These are phyloP conservation scores for Lathyrus aphaca DNA, from an alignment of 306 rosid genomes.

Conservation along the genomic window DNA sequence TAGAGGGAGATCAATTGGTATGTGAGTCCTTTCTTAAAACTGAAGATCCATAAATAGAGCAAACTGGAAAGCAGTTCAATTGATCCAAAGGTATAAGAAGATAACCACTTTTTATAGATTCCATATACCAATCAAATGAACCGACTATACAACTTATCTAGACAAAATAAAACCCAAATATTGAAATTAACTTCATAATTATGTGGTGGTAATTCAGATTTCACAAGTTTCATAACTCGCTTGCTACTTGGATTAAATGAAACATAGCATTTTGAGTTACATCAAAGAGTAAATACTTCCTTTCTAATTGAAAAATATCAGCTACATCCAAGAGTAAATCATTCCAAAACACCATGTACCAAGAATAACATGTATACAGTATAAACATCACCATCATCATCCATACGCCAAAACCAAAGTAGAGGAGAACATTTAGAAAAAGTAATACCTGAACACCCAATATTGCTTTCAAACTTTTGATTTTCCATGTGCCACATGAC, in stretches of 20 bases:
- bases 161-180: conserved; percentile 19
- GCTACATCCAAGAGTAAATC: not conserved
- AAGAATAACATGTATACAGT: not conserved
- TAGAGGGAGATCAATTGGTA: not conserved
- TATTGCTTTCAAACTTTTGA: conserved; percentile 93
- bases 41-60: not conserved
- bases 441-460: conserved; percentile 90
- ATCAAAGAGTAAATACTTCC: conserved; percentile 3
- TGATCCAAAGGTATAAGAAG: conserved; percentile 10
- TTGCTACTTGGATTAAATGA: not conserved
- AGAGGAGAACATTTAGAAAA: not conserved
- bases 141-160: not conserved
- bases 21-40: not conserved
- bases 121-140: conserved; percentile 23
- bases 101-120: not conserved
- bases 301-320: not conserved
- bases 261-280: conserved; percentile 1
- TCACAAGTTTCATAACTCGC: not conserved
- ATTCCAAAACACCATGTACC: not conserved
- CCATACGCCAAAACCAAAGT: not conserved
- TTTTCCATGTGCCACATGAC: conserved; percentile 99
- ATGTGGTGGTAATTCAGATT: not conserved
- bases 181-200: conserved; percentile 21
- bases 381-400: conserved; percentile 15
- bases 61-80: conserved; percentile 2